Percentiles rank a stretch among this genome's conserved stretches.
Evolutionary conservation across 164 flowering plant species (phyloP).

Genomic region (Warburgia ugandensis): DNA sequence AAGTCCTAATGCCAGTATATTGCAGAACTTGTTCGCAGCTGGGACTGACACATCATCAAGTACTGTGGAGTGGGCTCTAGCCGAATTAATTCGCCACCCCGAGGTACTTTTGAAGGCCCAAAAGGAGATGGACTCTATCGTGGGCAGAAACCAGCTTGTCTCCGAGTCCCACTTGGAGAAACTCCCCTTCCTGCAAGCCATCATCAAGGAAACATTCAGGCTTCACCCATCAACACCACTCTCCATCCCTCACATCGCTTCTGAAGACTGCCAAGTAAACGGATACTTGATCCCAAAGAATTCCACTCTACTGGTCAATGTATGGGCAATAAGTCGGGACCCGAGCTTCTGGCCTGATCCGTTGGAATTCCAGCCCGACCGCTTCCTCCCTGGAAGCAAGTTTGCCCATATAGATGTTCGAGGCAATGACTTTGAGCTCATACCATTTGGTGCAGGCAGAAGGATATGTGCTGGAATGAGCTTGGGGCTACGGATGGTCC

Average conservation of each 20-base stretch:
- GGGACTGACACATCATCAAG: slow-evolving; percentile 88
- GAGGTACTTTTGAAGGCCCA: slow-evolving; percentile 37
- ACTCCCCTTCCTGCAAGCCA: slow-evolving; percentile 55
- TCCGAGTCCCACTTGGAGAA: slow-evolving; percentile 47
- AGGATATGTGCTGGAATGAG: slow-evolving; percentile 80
- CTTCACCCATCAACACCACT: slow-evolving; percentile 89
- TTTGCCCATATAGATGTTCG: slow-evolving; percentile 43
- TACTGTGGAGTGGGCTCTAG: slow-evolving; percentile 81
- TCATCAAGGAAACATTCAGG: slow-evolving; percentile 71
- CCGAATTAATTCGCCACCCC: slow-evolving; percentile 70
- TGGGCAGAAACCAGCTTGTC: slow-evolving; percentile 54
- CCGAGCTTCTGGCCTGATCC: slow-evolving; percentile 65
- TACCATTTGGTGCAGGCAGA: slow-evolving; percentile 88
- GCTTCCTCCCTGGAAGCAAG: slow-evolving; percentile 66
- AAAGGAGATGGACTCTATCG: slow-evolving; percentile 54
- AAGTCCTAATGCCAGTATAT: too few relatives aligned
- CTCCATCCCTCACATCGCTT: slow-evolving; percentile 61
- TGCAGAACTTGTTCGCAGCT: slow-evolving; percentile 73
- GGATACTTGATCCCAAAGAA: slow-evolving; percentile 73
- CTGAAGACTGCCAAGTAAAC: slow-evolving; percentile 51
- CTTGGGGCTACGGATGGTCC: slow-evolving; percentile 67
- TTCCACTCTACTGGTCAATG: slow-evolving; percentile 57
- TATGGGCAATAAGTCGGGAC: slow-evolving; percentile 83
- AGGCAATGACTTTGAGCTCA: slow-evolving; percentile 71
- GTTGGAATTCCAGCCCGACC: slow-evolving; percentile 51